Percentiles rank a stretch among this genome's conserved stretches.
These are phyloP conservation scores for Candida caryicola DNA, from an alignment of 805 yeast species.

Conservation along the genomic window DNA sequence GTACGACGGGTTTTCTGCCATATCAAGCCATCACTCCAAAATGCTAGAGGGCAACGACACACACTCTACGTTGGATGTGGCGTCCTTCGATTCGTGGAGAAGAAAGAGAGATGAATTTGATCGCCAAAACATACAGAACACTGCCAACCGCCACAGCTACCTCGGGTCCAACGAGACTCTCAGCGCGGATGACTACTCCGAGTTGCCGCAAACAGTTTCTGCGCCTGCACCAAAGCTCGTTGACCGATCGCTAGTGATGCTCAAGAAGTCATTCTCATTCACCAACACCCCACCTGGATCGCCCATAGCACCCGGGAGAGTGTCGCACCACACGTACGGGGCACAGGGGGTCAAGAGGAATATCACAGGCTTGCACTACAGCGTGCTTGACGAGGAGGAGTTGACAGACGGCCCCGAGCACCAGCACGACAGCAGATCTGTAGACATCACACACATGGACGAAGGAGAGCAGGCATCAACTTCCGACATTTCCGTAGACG, in stretches of 20 bases:
- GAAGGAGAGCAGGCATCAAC: conserved; percentile 18
- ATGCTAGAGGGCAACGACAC: conserved; percentile 23
- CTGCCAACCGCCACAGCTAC: conserved; percentile 20
- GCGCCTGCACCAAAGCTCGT: conserved; percentile 1
- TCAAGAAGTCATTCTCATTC: conserved; percentile 24
- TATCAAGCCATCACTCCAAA: conserved; percentile 3
- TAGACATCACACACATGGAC: conserved; percentile 4
- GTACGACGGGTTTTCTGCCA: conserved; percentile 17
- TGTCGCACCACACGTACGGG: conserved; percentile 1
- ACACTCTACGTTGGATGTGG: conserved; percentile 40
- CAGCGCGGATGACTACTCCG: conserved; percentile 2
- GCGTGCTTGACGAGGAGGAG: conserved; percentile 1
- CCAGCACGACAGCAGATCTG: conserved; percentile 2
- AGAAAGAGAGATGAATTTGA: conserved; percentile 49
- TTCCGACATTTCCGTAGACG: conserved; percentile 38
- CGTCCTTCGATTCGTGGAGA: conserved; percentile 53
- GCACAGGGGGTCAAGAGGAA: conserved; percentile 1
- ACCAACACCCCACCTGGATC: conserved; percentile 20
- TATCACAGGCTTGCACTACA: conserved; percentile 1
- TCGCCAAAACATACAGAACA: conserved; percentile 13
- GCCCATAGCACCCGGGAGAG: conserved; percentile 10
- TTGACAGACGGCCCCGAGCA: background rate
- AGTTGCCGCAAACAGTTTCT: background rate
- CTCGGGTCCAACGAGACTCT: conserved; percentile 30
- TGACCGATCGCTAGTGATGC: conserved; percentile 16